Evolutionary conservation across 148 eudicot genomes (phyloP).

Genomic region (Nepenthes gracilis): DNA sequence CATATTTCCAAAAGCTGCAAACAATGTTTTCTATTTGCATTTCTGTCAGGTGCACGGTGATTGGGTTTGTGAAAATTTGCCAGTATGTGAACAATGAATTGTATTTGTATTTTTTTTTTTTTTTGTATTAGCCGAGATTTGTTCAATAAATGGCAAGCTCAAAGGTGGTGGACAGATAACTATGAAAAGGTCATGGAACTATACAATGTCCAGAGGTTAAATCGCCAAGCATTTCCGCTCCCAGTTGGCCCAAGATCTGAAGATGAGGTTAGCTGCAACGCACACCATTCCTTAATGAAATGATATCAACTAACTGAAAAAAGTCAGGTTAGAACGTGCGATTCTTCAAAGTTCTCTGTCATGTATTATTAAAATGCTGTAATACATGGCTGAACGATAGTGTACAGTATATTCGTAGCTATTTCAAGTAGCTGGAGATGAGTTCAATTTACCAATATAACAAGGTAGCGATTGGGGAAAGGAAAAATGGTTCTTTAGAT

Average conservation of each 20-base stretch:
- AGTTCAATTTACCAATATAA: no score
- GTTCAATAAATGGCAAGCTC: constrained; percentile 95
- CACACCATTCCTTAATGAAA: not conserved
- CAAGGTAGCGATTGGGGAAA: no score
- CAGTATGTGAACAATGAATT: not conserved
- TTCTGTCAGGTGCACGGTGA: no score
- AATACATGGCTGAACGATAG: no score
- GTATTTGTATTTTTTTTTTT: constrained; percentile 12
- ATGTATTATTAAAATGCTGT: no score
- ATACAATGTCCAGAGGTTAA: constrained; percentile 84
- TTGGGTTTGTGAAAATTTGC: no score
- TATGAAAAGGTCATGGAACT: constrained; percentile 87
- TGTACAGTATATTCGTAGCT: no score
- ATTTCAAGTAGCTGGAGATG: no score
- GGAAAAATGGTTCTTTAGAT: no score
- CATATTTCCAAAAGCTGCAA: no score
- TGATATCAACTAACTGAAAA: not conserved
- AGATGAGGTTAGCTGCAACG: constrained; percentile 46
- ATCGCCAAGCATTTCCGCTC: constrained; percentile 85
- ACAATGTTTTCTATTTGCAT: no score
- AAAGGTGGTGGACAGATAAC: constrained; percentile 97
- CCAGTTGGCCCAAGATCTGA: constrained; percentile 64
- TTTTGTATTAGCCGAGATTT: constrained; percentile 58
- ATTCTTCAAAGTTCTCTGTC: no score
- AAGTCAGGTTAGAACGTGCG: not conserved